Conservation (phyloP, 257 asterid species). For the Petunia secreta region DNA sequence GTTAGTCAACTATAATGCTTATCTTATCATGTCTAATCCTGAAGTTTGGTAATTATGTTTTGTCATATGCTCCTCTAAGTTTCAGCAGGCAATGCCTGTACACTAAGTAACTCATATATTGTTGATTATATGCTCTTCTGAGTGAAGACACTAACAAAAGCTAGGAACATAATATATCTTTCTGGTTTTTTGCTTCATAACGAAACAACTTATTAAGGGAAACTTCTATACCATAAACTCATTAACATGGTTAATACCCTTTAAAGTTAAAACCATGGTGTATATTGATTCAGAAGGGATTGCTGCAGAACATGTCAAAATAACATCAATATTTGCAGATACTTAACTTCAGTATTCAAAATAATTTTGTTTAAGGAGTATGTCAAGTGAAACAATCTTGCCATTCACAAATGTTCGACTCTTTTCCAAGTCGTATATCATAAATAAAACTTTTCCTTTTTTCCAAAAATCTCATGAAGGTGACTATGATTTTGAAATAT, state of each 20-base stretch:
- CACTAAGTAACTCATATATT: background rate
- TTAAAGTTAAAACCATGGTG: conserved; percentile 25
- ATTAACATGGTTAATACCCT: conserved; percentile 21
- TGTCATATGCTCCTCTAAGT: too few species aligned
- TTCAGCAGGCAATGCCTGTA: too few species aligned
- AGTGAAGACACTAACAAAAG: background rate
- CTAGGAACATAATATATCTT: conserved; percentile 22
- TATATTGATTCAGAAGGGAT: conserved; percentile 40
- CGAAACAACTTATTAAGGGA: background rate
- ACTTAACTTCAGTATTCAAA: too few species aligned
- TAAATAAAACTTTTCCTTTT: too few species aligned
- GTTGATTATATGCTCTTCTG: background rate
- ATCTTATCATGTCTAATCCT: too few species aligned
- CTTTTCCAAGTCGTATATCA: background rate
- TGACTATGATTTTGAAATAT: too few species aligned
- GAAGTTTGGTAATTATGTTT: too few species aligned
- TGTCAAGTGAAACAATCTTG: too few species aligned
- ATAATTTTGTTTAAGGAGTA: too few species aligned
- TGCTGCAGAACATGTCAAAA: conserved; percentile 26
- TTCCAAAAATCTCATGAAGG: too few species aligned
- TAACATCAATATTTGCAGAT: background rate
- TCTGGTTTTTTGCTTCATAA: conserved; percentile 9
- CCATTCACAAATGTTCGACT: background rate
- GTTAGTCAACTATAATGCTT: too few species aligned
- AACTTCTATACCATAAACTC: background rate